Conservation (phyloP, 2,329 filamentous ascomycete genomes). For the Fusarium praegraminearum region DNA sequence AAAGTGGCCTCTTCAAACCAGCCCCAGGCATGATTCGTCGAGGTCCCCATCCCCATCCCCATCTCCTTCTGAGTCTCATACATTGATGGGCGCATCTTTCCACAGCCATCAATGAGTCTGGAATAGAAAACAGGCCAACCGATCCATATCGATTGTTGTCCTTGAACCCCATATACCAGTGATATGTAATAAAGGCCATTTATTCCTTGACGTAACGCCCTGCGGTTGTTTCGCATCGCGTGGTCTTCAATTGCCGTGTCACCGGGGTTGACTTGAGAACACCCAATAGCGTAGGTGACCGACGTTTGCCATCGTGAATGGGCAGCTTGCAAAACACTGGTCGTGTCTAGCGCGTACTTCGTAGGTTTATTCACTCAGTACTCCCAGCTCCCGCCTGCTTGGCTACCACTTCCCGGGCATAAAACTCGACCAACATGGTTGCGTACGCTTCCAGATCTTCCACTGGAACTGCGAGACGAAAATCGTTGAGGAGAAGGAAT, state of each 20-base stretch:
- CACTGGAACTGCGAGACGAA: conserved; percentile 89
- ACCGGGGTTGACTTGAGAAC: not conserved
- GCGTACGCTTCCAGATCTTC: conserved; percentile 97
- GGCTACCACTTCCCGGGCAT: conserved; percentile 85
- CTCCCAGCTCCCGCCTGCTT: conserved; percentile 38
- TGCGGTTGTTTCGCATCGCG: conserved; percentile 21
- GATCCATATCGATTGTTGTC: conserved; percentile 5
- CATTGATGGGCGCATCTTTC: not conserved
- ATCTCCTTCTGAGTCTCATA: conserved; percentile 13
- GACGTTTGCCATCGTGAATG: conserved; percentile 3
- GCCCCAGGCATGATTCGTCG: not conserved
- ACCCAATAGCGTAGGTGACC: not conserved
- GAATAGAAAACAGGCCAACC: not conserved
- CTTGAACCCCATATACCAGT: not conserved
- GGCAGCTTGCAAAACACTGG: conserved; percentile 6
- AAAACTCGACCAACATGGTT: conserved; percentile 98
- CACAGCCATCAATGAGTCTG: not conserved
- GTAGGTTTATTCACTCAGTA: conserved; percentile 36
- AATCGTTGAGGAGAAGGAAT: conserved; percentile 95
- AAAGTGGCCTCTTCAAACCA: conserved; percentile 2
- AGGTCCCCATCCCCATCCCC: not conserved
- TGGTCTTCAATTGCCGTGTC: conserved; percentile 5
- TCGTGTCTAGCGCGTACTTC: conserved; percentile 1
- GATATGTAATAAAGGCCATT: not conserved
- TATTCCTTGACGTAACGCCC: conserved; percentile 8